Base-by-base conservation (phyloP, 2,329 filamentous ascomycete genomes). In the Colletotrichum tabaci region DNA sequence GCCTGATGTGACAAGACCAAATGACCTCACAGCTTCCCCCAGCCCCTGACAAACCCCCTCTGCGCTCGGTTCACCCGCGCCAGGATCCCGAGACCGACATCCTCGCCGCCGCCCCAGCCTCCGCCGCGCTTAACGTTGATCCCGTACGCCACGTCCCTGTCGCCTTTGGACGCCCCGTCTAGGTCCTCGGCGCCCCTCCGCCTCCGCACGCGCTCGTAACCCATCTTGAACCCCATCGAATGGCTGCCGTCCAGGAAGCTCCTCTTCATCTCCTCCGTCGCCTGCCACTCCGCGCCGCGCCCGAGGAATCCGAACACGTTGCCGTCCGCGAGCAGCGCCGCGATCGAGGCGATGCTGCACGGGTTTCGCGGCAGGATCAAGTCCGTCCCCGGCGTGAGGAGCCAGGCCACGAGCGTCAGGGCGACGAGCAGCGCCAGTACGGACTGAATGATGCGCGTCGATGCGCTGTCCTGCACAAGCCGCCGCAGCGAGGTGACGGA, bases 261-360 rank as follows among this genome's bases (percentile, higher is more conserved):
- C 0, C 26, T 61, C 26, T 72, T 67, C 42, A 77, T 65, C 58
- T 76, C 77, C 2, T 61, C 66, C 4, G 50, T 56, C n/a, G 56
- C 21, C 71, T 74, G 73, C 77, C 77, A 78, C 74, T 79, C 77
- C 7, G 76, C 75, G 5, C 75, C 77, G 3, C 76, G 72, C 2
- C 74, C 73, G 8, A 80, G 73, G 44, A 77, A 74, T 1, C 77
- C 76, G 40, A 82, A 75, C 4, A 83, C 67, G 68, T 84, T 82
- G 1, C 82, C 82, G 35, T 82, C 82, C 1, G 77, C 81, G 3
- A 84, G 76, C 30, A 83, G 74, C 1, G 80, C 80, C 0, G 80
- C 80, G 23, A 79, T 69, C n/a, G 79, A 80, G n/a, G 81, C 82
- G 61, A 84, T 81, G 35, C 77, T 80, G 3, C 78, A 79, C 10